Percentiles rank a stretch among this genome's conserved stretches.
These are phyloP conservation scores for Dittrichia graveolens DNA, from an alignment of 129 eudicot species.

Conservation along the genomic window DNA sequence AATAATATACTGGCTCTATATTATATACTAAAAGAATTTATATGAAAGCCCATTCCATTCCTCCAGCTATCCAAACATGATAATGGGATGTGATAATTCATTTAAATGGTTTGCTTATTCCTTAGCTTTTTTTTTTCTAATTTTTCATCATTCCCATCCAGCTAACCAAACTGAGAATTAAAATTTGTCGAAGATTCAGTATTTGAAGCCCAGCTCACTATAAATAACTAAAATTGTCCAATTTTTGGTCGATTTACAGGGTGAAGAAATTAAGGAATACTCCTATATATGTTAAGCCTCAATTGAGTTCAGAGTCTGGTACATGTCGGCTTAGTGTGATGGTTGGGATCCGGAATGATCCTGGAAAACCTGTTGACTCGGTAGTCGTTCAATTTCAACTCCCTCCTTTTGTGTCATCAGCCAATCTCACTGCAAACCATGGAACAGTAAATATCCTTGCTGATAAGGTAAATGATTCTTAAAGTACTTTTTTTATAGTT, in stretches of 20 bases:
- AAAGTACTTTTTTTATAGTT: no score
- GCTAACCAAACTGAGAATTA: no score
- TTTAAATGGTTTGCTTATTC: no score
- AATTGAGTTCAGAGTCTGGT: conserved; percentile 82
- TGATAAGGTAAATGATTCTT: conserved; percentile 59
- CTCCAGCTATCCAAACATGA: no score
- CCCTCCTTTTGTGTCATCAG: conserved; percentile 69
- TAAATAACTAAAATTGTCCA: not conserved
- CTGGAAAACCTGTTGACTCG: conserved; percentile 76
- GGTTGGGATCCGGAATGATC: conserved; percentile 79
- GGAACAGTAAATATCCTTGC: conserved; percentile 90
- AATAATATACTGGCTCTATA: not conserved
- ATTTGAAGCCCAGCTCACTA: not conserved
- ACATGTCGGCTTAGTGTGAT: conserved; percentile 79
- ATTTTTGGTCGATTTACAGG: conserved; percentile 41
- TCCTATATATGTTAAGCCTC: conserved; percentile 95
- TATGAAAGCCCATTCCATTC: no score
- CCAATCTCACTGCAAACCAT: conserved; percentile 82
- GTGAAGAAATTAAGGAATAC: conserved; percentile 80
- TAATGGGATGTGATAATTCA: no score
- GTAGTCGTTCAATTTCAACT: conserved; percentile 70
- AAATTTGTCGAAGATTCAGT: not conserved
- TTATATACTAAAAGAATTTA: no score
- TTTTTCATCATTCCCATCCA: not conserved
- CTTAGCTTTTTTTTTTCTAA: not conserved